Percentiles rank a stretch among this genome's conserved stretches.
These are phyloP conservation scores for Sequoia sempervirens DNA, from an alignment of 75 land plant species.

Conservation along the genomic window DNA sequence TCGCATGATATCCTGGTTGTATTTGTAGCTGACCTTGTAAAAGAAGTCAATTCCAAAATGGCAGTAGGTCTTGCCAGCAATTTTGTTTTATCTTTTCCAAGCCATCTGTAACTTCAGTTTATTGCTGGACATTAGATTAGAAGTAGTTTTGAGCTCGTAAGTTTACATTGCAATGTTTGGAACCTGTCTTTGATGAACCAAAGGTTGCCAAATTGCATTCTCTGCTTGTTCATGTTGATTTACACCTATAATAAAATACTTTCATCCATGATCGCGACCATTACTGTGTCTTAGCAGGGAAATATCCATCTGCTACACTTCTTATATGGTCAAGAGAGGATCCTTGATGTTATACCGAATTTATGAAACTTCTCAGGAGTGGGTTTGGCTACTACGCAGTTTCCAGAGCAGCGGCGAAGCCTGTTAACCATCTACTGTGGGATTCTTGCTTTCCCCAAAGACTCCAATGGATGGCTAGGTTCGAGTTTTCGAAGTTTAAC, in stretches of 20 bases:
- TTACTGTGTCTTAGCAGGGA: neutral
- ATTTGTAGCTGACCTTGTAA: conserved; percentile 1
- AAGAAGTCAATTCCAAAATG: neutral
- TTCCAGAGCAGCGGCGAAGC: neutral
- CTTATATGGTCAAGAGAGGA: neutral
- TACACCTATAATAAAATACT: neutral
- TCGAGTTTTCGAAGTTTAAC: no score
- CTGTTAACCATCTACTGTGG: neutral
- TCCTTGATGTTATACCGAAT: neutral
- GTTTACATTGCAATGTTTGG: neutral
- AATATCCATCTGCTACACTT: neutral
- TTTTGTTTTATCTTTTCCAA: conserved; percentile 1
- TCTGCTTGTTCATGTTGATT: neutral
- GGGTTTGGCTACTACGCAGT: neutral
- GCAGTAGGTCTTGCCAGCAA: neutral
- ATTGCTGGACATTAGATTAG: neutral
- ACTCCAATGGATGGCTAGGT: neutral
- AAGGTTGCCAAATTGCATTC: neutral
- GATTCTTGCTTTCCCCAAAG: neutral
- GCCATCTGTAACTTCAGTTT: neutral
- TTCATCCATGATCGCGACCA: neutral
- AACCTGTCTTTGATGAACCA: neutral
- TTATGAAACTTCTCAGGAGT: neutral
- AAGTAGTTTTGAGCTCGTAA: neutral
- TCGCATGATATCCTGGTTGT: neutral